phyloP scores from a whole-genome alignment of 352 stramenopile genomes.

The Pythium rhizo-oryzae region DNA sequence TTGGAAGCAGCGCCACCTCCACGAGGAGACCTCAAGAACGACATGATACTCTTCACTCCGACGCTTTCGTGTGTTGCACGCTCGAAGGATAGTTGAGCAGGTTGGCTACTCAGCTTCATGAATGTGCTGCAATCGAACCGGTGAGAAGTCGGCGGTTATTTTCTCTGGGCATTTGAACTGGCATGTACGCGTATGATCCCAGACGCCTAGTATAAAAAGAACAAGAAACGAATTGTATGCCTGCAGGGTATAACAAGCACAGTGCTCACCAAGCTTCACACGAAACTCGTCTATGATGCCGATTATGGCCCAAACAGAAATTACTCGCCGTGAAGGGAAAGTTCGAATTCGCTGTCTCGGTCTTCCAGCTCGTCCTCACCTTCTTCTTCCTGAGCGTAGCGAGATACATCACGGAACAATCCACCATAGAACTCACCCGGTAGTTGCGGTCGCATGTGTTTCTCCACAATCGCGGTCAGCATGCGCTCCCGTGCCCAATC shows the following conservation, averaged over 20 bases:
- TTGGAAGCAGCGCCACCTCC: constrained; percentile 2
- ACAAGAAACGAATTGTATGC: neutral
- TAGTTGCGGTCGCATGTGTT: constrained; percentile 83
- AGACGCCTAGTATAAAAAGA: constrained; percentile 27
- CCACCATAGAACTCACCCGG: constrained; percentile 87
- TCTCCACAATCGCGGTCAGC: constrained; percentile 72
- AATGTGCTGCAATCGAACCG: neutral
- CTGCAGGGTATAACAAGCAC: constrained; percentile 1
- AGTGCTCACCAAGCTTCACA: neutral
- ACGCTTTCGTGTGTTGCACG: neutral
- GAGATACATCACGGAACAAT: constrained; percentile 67
- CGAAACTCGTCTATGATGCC: constrained; percentile 18
- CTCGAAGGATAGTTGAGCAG: neutral
- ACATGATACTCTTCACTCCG: constrained; percentile 13
- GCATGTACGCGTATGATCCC: neutral
- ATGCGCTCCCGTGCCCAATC: constrained; percentile 76
- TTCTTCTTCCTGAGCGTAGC: constrained; percentile 26
- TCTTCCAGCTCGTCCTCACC: constrained; percentile 18
- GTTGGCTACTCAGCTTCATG: neutral
- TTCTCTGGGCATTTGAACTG: neutral
- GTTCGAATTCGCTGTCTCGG: constrained; percentile 21
- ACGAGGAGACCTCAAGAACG: constrained; percentile 23
- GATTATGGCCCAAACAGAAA: constrained; percentile 1
- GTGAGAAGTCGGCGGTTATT: constrained; percentile 10
- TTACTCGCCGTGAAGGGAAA: constrained; percentile 25